Evolutionary conservation across 306 rosid species (phyloP), one percentile per base, ranked within the genome.

Genomic region (Acacia melanoxylon): DNA sequence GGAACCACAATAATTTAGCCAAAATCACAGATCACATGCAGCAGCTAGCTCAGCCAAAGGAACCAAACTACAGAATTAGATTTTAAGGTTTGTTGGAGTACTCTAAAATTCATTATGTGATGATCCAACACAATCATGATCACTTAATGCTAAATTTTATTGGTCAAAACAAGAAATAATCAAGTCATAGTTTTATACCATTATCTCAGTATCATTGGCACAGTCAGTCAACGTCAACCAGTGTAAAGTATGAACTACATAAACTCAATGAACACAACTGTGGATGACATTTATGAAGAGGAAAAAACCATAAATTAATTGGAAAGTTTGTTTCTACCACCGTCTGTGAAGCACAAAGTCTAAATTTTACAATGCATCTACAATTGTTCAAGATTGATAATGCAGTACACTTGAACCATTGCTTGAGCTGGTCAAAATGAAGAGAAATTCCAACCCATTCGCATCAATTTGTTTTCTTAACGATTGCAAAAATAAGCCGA

Each of bases 21-120:
- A 77, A 82, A 74, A 52, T 46, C 72, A 77, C 74, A 15, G 41
- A 58, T 73, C 77, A 78, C 62, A 58, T 45, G 58, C 37, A 74
- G 41, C 35, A 8, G 17, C 15, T 62, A 17, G 76, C 6, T 80
- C 65, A 16, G 3, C 25, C 27, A 19, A 67, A 63, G 42, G 10
- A 41, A 61, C 24, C 78, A 41, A 71, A 40, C 68, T 24, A 77
- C 5, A 75, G 9, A 74, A 68, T 35, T 69, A 41, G 69, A 76
- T 41, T 22, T 41, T 59, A 66, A 3, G 46, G 59, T 68, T 62
- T 41, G 66, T 31, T 33, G 54, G 24, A 5, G 79, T 62, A 77
- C 67, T 65, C 24, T 56, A 29, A 35, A 42, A 49, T 29, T 1
- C 33, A 80, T 41, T 22, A 25, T 8, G 48, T 13, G 17, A 44